These are phyloP conservation scores for Exophiala bonariae DNA, from an alignment of 2,329 filamentous ascomycete species.

Conservation along the genomic window DNA sequence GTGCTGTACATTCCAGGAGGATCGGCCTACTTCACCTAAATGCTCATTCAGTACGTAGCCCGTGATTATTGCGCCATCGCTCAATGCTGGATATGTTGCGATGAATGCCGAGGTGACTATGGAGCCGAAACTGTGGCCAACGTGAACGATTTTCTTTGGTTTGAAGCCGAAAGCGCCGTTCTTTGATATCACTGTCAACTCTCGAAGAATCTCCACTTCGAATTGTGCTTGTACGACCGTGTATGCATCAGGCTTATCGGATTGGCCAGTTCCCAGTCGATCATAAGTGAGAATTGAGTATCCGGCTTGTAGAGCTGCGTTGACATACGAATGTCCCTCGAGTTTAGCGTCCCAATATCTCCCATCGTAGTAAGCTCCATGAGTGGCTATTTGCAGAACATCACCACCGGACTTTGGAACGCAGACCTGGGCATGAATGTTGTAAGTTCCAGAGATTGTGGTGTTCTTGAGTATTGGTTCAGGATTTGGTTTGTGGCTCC, in stretches of 20 bases:
- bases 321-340: slow-evolving; percentile 39
- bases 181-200: slow-evolving; percentile 38
- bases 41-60: slow-evolving; percentile 35
- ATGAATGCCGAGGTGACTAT: slow-evolving; percentile 35
- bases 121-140: slow-evolving; percentile 39
- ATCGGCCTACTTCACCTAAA: slow-evolving; percentile 12
- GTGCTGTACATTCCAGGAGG: slow-evolving; percentile 17
- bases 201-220: slow-evolving; percentile 40
- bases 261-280: slow-evolving; percentile 37
- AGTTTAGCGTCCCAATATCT: slow-evolving; percentile 35
- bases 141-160: slow-evolving; percentile 36
- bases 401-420: slow-evolving; percentile 11
- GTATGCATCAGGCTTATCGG: slow-evolving; percentile 39
- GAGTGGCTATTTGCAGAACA: slow-evolving; percentile 25
- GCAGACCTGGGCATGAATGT: slow-evolving; percentile 24
- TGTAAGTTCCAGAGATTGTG: slow-evolving; percentile 24
- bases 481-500: slow-evolving; percentile 11
- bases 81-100: slow-evolving; percentile 33
- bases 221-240: slow-evolving; percentile 39
- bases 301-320: slow-evolving; percentile 35
- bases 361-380: slow-evolving; percentile 21
- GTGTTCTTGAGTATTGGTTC: slow-evolving; percentile 20
- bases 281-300: slow-evolving; percentile 44
- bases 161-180: slow-evolving; percentile 30
- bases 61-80: slow-evolving; percentile 41